Conservation (phyloP, 257 asterid genomes). For the Hygrophila difformis region DNA sequence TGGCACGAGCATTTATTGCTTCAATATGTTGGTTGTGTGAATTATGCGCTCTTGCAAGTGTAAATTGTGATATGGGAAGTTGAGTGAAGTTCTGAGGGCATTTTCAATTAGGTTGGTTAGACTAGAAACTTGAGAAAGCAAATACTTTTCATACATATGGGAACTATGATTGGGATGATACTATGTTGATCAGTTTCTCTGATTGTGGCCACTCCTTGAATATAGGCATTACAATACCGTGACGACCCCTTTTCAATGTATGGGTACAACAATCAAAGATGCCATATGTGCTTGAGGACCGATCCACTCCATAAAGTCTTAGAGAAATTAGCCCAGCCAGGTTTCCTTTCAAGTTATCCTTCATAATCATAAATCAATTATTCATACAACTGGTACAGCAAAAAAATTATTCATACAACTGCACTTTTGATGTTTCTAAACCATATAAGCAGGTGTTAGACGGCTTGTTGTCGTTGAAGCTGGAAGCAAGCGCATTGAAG, state of each 20-base stretch:
- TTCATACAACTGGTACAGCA: no score
- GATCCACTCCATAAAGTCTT: constrained; percentile 68
- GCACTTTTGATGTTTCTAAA: neutral
- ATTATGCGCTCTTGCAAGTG: no score
- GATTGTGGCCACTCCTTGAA: neutral
- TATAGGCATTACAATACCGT: constrained; percentile 77
- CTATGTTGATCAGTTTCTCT: neutral
- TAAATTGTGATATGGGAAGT: no score
- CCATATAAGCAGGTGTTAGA: constrained; percentile 52
- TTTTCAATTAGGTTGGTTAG: no score
- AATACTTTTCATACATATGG: neutral
- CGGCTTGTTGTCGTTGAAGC: constrained; percentile 82
- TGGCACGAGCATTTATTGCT: no score
- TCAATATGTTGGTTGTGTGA: no score
- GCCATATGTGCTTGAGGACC: constrained; percentile 84
- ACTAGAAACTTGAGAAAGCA: no score
- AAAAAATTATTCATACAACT: no score
- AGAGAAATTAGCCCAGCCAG: constrained; percentile 85
- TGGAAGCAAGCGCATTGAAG: constrained; percentile 92
- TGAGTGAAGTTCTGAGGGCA: no score
- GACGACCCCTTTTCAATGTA: constrained; percentile 61
- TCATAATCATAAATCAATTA: no score
- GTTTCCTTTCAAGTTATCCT: constrained; percentile 22
- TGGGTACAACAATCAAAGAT: constrained; percentile 56
- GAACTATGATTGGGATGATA: neutral